Conservation (phyloP, 495 filamentous ascomycete species). For the Tuber umbilicatum region DNA sequence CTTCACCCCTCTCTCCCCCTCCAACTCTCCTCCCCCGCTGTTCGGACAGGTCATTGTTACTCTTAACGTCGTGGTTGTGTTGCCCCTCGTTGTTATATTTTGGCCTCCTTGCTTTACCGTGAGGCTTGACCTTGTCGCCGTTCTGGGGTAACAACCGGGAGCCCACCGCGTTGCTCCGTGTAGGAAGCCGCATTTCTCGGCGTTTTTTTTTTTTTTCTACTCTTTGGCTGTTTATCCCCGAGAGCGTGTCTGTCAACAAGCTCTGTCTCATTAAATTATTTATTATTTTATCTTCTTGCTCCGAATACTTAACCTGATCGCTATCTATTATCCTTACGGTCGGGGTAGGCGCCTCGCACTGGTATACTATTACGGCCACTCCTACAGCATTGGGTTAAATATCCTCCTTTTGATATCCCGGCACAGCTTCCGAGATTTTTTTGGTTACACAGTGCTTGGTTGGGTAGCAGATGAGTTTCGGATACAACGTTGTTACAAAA, state of each 20-base stretch:
- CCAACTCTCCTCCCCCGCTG: constrained; percentile 1
- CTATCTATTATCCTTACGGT: not conserved
- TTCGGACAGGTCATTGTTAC: not conserved
- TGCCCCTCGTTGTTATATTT: not conserved
- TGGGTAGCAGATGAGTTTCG: constrained; percentile 12
- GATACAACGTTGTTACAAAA: constrained; percentile 5
- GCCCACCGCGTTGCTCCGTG: not conserved
- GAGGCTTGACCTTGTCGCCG: not conserved
- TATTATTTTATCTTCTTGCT: not conserved
- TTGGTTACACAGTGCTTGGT: constrained; percentile 16
- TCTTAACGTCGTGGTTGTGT: not conserved
- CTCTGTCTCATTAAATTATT: not conserved
- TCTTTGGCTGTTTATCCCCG: not conserved
- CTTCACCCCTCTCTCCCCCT: constrained; percentile 6
- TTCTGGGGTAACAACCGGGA: constrained; percentile 3
- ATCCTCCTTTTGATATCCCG: constrained; percentile 6
- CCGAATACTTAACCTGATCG: not conserved
- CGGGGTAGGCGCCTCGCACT: not conserved
- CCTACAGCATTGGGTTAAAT: constrained; percentile 1
- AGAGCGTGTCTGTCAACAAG: not conserved
- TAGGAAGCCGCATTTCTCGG: constrained; percentile 1
- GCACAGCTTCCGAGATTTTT: constrained; percentile 3
- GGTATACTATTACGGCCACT: not conserved
- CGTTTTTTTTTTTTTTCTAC: constrained; percentile 2
- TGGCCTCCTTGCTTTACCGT: not conserved